Evolutionary conservation across 768 basidiomycete species (phyloP), one percentile per base, ranked within the genome.

Genomic region (Boletus tomentosulus): DNA sequence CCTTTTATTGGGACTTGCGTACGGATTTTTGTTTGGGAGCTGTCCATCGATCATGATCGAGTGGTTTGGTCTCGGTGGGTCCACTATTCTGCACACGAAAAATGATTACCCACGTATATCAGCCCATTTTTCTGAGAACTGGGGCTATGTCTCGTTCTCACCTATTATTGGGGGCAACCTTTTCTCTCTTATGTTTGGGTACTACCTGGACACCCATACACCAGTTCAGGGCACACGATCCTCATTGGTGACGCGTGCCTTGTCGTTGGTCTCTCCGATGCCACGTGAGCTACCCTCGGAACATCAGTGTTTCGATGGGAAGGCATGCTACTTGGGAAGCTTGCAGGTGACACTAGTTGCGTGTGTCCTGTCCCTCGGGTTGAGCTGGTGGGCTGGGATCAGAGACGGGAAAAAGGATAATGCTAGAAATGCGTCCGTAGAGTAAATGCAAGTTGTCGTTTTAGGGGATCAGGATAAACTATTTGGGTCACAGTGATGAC

Each of bases 31-130:
- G 50, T 92, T 90, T 65, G 87, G 86, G 2, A 72, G 88, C 41
- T 77, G 81, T 62, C 89, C 90, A 0, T 83, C 86, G n/a, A 76
- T 95, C 30, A 77, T 82, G 48, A 77, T 94, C 25, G 93, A 95
- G 60, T 93, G 89, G 90, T 95, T 94, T 60, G 92, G 92, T 7
- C 75, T 95, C 62, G 74, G 89, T 89, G 61, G 63, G 87, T 82
- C 2, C 11, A 30, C 13, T 16, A 45, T 27, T 53, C 13, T 13
- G 9, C 24, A 5, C 33, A 9, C 22, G 2, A 22, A 1, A 13
- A 16, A 46, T 44, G 6, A n/a, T 28, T 4, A n/a, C 7, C 3
- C 39, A 24, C 27, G 28, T 30, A 6, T 10, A 22, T 13, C 58
- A 86, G 84, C 75, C 12, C 86, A 87, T 64, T 87, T 89, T 60